These are phyloP conservation scores for Nymphaea thermarum DNA, from an alignment of 164 flowering plant species.

Conservation along the genomic window DNA sequence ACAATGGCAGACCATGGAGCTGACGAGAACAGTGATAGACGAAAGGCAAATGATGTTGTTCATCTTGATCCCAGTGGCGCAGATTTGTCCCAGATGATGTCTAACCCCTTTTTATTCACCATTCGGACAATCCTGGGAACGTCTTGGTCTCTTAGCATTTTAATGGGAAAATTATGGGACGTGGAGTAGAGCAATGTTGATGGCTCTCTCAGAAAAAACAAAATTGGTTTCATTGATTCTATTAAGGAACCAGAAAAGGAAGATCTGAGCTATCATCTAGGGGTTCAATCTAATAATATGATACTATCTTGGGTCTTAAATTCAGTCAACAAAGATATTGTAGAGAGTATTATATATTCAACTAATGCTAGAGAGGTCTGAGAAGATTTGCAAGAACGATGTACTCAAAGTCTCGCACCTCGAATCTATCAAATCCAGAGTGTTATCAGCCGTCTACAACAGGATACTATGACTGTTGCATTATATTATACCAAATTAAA, in stretches of 20 bases:
- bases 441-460: background rate
- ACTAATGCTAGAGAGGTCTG: no score
- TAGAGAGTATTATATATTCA: no score
- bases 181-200: background rate
- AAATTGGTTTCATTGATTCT: conserved; percentile 1
- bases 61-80: no score
- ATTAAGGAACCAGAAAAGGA: background rate
- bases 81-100: conserved; percentile 4
- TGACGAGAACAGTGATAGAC: no score
- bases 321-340: background rate
- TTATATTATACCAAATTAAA: background rate
- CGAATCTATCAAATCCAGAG: background rate
- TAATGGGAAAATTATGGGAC: background rate
- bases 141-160: background rate
- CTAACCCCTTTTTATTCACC: background rate
- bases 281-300: background rate
- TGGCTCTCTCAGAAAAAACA: background rate
- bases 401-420: background rate
- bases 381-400: background rate
- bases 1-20: no score
- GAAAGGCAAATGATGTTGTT: no score
- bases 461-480: background rate
- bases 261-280: background rate
- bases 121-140: background rate
- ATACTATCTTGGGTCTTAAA: background rate